Base-by-base conservation (phyloP, 2,329 filamentous ascomycete species). In the Fusarium nodosum region DNA sequence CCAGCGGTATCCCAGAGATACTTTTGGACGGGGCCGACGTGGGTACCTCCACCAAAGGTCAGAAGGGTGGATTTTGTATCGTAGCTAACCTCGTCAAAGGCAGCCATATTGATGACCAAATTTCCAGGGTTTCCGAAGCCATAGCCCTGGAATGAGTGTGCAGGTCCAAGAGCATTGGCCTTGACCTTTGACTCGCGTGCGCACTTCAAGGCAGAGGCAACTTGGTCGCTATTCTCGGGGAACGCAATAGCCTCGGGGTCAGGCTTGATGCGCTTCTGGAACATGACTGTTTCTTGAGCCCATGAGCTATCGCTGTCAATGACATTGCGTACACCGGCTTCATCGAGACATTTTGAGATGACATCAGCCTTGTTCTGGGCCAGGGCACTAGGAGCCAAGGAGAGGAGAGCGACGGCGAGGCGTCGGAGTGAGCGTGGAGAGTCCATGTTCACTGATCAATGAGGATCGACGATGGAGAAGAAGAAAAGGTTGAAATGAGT, bases 1-100 rank as follows among this genome's bases (percentile, higher is more conserved):
- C 72, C 72, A 26, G 72, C 64, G 2, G 68, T 67, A 31, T 74
- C 72, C 72, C 72, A 74, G 2, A 74, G 72, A 24, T 74, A 60
- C 60, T 74, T 74, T 20, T 53, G 28, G 5, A 67, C 60, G 1
- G 72, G 71, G 0, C 72, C 72, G n/a, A 74, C 69, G 31, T 74
- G 72, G 1, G 68, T 54, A 4, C 72, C 72, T 7, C 72, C 72
- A 1, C 68, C 72, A 20, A 72, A 74, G 6, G 66, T 74, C n/a
- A 74, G 15, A 3, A 64, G 39, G 1, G 54, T 69, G 10, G 28
- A 69, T 28, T 56, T 52, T 6, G 54, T 16, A 42, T 74, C 69
- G 20, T 74, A 74, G 50, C 44, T 74, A 48, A 71, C 57, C 9
- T 69, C 46, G 18, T 74, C 60, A 44, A 74, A 74, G 2, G 72